Evolutionary conservation across 768 basidiomycete genomes (phyloP), one percentile per base, ranked within the genome.

Genomic region (Krasilnikovozyma curviuscula): DNA sequence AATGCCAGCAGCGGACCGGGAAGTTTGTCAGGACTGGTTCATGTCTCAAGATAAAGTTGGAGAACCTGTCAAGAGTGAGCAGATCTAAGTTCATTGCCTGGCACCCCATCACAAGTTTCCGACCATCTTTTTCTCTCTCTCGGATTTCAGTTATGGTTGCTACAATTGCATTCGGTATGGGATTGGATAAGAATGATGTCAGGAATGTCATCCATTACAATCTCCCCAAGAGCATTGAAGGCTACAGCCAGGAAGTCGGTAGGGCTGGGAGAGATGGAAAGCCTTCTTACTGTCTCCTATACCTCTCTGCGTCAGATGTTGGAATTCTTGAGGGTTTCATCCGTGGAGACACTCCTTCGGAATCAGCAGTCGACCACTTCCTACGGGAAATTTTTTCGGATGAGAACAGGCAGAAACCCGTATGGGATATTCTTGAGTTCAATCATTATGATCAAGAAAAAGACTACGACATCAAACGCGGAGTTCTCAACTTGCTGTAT

Each of bases 301-400:
- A 70, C 53, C 63, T 72, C 9, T 66, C 63, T 7, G 57, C 67
- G 1, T 43, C 55, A 5, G 72, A 73, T 52, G 63, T 71, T 10
- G 69, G 70, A 2, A 59, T 69, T 28, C 60, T 73, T 19, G 69
- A 73, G 52, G 68, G 70, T 16, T 73, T 73, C n/a, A n/a, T n/a
- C n/a, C 43, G 71, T 1, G 71, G 71, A 0, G 70, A 73, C 54
- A 73, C 70, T 1, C 70, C 69, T 40, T 59, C 66, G 0, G 60
- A 68, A 57, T 53, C 32, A 12, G 60, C 59, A 33, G 40, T 58
- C 10, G 35, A 49, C 14, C 25, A 18, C 5, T 54, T 55, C 44
- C 54, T 59, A 29, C 31, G 43, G 21, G 44, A 41, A 2, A 51
- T 57, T 19, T 54, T 55, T 40, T n/a, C n/a, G n/a, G n/a, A n/a